phyloP scores from a whole-genome alignment of 768 basidiomycete species.

The Botryobasidium botryosum region DNA sequence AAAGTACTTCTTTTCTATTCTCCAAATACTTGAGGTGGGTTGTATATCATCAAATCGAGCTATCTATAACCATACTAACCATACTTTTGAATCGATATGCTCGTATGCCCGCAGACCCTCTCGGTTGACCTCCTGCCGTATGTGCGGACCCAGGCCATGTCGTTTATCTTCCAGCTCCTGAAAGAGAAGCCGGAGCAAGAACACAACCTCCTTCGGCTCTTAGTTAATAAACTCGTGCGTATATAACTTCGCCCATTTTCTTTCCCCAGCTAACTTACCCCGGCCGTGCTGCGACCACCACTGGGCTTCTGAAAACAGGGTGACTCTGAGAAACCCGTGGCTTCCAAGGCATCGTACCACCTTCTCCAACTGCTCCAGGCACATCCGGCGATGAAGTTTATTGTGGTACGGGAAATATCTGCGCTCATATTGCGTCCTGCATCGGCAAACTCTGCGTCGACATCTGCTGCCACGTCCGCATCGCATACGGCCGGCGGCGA shows the following conservation, averaged over 20 bases:
- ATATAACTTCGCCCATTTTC: not conserved
- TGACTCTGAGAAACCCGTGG: conserved; percentile 73
- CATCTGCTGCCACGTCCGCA: conserved; percentile 19
- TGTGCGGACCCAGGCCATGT: conserved; percentile 70
- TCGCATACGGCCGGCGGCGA: conserved; percentile 5
- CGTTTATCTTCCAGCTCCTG: conserved; percentile 62
- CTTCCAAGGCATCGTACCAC: conserved; percentile 80
- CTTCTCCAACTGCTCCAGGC: conserved; percentile 75
- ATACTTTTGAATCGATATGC: not conserved
- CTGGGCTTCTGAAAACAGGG: conserved; percentile 33
- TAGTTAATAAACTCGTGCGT: conserved; percentile 85
- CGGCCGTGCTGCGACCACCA: not conserved
- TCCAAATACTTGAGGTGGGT: conserved; percentile 76
- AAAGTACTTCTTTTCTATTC: conserved; percentile 83
- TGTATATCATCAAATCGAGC: not conserved
- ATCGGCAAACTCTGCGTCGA: conserved; percentile 22
- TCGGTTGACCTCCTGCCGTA: conserved; percentile 76
- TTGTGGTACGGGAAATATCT: conserved; percentile 76
- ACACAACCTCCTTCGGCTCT: conserved; percentile 79
- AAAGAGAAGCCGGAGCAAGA: conserved; percentile 92
- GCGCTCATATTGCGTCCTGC: conserved; percentile 55
- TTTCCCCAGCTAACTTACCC: too few relatives aligned
- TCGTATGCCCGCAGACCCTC: conserved; percentile 33
- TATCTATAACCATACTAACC: not conserved
- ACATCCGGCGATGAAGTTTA: conserved; percentile 84